Base-by-base conservation (phyloP, 306 rosid genomes). In the Castanopsis chinensis region DNA sequence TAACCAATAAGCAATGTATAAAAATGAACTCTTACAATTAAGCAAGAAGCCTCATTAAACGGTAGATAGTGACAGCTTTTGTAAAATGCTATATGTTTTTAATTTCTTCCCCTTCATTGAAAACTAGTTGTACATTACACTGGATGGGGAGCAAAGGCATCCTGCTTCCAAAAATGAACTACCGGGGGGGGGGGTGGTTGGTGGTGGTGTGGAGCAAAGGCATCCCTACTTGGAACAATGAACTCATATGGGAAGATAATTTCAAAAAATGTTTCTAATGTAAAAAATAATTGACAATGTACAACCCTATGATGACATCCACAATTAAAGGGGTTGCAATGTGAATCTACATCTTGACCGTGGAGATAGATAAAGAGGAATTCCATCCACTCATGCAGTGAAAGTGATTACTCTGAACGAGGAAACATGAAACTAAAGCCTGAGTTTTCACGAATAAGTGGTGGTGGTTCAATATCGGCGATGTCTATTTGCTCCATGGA, bases 351-450 rank as follows among this genome's bases (percentile, higher is more conserved):
- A 76, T 70, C 35, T 35, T 72, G 79, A 49, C 10, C 25, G 72
- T 25, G 61, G 63, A 51, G 77, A 73, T 43, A 28, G 67, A 71
- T 19, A 11, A 72, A 78, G 75, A 79, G 41, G 71, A 41, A 53
- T 69, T 37, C 55, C 63, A 71, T 78, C 78, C 81, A 73, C 58
- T 25, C 69, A 83, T 74, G 67, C 71, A 45, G 54, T 3, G 65
- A 60, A 73, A 80, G 81, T 35, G 73, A 69, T 88, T 80, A 79
- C 49, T 85, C 89, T 79, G 86, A 30, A 51, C 79, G 84, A 23
- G 91, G 91, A 80, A 88, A 76, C 86, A 88, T 77, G 85, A 88
- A 88, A 83, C 88, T 86, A 84, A 88, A 88, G 76, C 89, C 91
- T 43, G 88, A 63, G 82, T 88, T 88, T 58, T 83, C 91, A 14